Evolutionary conservation across 2,329 filamentous ascomycete species (phyloP).

Genomic region (Aspergillus pseudoterreus): DNA sequence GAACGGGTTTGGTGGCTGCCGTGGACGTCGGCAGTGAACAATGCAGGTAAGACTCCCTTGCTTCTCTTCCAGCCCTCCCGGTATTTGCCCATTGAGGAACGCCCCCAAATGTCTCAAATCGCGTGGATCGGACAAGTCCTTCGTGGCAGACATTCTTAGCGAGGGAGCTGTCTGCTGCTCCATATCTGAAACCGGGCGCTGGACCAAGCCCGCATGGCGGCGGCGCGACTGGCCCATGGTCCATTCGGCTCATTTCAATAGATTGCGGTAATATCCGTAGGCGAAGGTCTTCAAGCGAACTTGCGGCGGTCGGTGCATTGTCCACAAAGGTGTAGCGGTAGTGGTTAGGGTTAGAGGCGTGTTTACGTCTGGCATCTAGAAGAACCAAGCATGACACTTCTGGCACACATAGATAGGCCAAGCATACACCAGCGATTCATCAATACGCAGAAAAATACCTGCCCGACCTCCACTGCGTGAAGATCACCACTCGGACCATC

Average conservation of each 20-base stretch:
- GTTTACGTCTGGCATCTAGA: no score
- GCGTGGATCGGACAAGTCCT: background rate
- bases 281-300: no score
- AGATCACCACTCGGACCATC: background rate
- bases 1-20: no score
- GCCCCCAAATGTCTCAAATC: background rate
- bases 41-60: background rate
- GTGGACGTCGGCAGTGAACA: no score
- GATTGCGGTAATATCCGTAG: background rate
- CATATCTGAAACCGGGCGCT: background rate
- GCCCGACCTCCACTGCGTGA: background rate
- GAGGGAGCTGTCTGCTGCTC: background rate
- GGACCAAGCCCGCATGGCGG: background rate
- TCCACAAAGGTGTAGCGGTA: background rate
- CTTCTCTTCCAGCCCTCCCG: background rate
- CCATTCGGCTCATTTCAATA: background rate
- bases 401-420: no score
- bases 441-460: no score
- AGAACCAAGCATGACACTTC: no score
- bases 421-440: no score
- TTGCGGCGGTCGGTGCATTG: background rate
- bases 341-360: no score
- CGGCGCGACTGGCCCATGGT: background rate
- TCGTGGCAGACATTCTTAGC: background rate
- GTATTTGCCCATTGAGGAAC: background rate